Base-by-base conservation (phyloP, 2,329 filamentous ascomycete genomes). In the Magnaporthales sp. region DNA sequence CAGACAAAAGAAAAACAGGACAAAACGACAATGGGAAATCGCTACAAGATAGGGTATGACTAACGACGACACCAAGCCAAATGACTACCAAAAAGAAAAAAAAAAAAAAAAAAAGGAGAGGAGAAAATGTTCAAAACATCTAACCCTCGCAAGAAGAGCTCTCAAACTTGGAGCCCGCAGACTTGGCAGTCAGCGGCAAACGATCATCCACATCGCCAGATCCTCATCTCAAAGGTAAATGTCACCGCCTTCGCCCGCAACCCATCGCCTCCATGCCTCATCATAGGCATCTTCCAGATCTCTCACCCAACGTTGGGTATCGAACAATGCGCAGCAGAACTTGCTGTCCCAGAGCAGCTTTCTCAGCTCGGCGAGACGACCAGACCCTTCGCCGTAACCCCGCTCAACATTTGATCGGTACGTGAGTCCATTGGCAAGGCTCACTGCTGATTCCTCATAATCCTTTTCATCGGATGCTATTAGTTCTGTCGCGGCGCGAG, bases 241-340 rank as follows among this genome's bases (percentile, higher is more conserved):
- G 80, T 99, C 95, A 9, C 94, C 93, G n/a, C 91, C 89, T 77
- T 92, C 86, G 13, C 92, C 93, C 56, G 81, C 83, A 54, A 93
- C 92, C 94, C 95, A 99, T 74, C 87, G 86, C 72, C 84, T 83
- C 95, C 95, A 99, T 22, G 93, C 93, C 75, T 91, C 86, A 70
- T 91, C 89, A 76, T 97, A 99, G 13, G 93, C 93, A 68, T 86
- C 84, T 79, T 99, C 95, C 24, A 99, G 79, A 77, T 98, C 93
- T 62, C 83, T 80, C 29, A 98, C 94, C 95, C 95, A 99, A 71
- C 95, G 85, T 71, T 83, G 86, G 6, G 95, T 99, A 77, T 99
- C 88, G 75, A 99, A 99, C 60, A 99, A 81, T 15, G 90, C 91
- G 76, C 93, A 96, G 30, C 82, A 86, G 91, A 92, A 96, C 71